Conservation (phyloP, 768 basidiomycete genomes). For the Amanita subjunquillea region DNA sequence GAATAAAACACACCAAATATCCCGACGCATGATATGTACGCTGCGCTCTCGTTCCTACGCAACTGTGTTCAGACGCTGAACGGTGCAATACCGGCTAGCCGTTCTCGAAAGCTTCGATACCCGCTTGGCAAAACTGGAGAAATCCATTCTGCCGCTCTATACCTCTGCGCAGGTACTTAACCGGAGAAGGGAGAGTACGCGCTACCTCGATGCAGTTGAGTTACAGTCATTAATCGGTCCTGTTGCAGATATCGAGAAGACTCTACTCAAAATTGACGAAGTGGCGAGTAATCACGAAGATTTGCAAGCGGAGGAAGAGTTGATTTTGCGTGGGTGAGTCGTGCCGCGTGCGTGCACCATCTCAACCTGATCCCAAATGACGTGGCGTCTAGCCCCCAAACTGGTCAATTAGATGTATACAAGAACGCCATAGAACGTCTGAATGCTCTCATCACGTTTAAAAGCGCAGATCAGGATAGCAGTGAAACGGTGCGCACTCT, state of each 20-base stretch:
- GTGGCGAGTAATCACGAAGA: constrained; percentile 68
- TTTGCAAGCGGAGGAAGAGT: constrained; percentile 65
- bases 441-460: constrained; percentile 74
- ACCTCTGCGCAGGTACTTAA: constrained; percentile 58
- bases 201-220: not conserved
- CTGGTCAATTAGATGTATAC: constrained; percentile 53
- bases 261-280: constrained; percentile 69
- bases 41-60: not conserved
- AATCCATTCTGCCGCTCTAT: constrained; percentile 78
- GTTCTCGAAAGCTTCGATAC: constrained; percentile 80
- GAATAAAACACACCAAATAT: constrained; percentile 77
- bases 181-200: no score
- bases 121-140: constrained; percentile 73
- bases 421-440: constrained; percentile 66
- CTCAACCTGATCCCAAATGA: constrained; percentile 2
- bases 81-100: constrained; percentile 33
- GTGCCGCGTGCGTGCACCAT: constrained; percentile 7
- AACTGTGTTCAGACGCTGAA: constrained; percentile 10
- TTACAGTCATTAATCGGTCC: not conserved
- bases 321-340: constrained; percentile 68
- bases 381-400: constrained; percentile 46
- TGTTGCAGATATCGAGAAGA: constrained; percentile 65
- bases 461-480: constrained; percentile 44
- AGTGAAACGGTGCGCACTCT: constrained; percentile 36
- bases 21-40: constrained; percentile 65